Percentiles rank a stretch among this genome's conserved stretches.
These are phyloP conservation scores for Citrullus mucosospermus DNA, from an alignment of 306 rosid species.

Conservation along the genomic window DNA sequence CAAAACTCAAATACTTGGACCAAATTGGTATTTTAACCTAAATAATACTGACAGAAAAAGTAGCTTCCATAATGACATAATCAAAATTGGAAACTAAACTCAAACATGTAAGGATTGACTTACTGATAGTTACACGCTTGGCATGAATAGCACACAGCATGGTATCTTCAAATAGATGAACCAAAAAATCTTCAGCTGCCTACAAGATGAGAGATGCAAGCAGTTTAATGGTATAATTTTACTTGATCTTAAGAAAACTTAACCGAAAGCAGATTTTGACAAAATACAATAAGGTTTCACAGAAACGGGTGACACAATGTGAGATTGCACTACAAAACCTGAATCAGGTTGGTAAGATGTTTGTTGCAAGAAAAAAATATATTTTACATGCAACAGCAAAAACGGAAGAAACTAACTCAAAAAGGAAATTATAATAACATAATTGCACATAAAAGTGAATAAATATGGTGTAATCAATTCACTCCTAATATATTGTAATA, in stretches of 20 bases:
- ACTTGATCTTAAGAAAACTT: background rate
- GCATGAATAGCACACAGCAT: conserved; percentile 93
- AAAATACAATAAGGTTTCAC: background rate
- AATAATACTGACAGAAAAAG: background rate
- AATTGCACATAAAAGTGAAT: background rate
- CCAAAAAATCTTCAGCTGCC: conserved; percentile 78
- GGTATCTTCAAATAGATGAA: conserved; percentile 62
- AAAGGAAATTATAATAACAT: background rate
- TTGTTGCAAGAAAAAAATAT: background rate
- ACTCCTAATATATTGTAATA: background rate
- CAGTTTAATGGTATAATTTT: background rate
- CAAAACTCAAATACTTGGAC: too few relatives aligned
- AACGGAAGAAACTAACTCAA: background rate
- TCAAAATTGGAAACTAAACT: background rate
- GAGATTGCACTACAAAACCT: background rate
- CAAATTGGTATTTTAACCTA: background rate
- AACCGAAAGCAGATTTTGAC: background rate
- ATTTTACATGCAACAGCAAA: background rate
- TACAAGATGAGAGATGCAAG: conserved; percentile 14
- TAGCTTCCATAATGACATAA: background rate
- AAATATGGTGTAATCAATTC: background rate
- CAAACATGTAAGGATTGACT: conserved; percentile 14
- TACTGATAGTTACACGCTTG: conserved; percentile 81
- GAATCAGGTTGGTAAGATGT: background rate
- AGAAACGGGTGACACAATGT: background rate